A percentile compares a stretch with the other conserved stretches of the same genome.
phyloP scores from a whole-genome alignment of 805 yeast species.

The Starmerella etchellsii region DNA sequence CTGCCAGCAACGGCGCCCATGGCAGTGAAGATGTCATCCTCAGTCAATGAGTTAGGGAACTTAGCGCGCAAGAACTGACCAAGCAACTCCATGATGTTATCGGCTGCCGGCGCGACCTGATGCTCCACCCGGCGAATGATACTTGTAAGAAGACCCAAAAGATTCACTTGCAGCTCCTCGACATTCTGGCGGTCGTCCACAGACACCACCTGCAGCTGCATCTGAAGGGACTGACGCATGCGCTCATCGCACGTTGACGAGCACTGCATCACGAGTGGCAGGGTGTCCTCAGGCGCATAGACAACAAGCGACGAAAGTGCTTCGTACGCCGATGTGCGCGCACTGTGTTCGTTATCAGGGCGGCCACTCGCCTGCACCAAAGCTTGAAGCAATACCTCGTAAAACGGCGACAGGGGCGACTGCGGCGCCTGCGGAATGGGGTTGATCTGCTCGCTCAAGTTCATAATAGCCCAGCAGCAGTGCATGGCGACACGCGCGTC shows the following conservation, averaged over 20 bases:
- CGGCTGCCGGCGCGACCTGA: slow-evolving; percentile 52
- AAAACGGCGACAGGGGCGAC: slow-evolving; percentile 62
- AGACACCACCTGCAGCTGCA: slow-evolving; percentile 45
- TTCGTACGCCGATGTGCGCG: slow-evolving; percentile 94
- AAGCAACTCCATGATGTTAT: slow-evolving; percentile 72
- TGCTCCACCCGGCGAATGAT: slow-evolving; percentile 67
- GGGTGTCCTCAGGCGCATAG: slow-evolving; percentile 56
- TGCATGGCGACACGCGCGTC: slow-evolving; percentile 91
- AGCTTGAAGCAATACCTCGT: slow-evolving; percentile 53
- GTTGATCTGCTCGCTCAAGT: slow-evolving; percentile 67
- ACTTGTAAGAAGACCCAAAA: slow-evolving; percentile 62
- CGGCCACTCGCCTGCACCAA: slow-evolving; percentile 57
- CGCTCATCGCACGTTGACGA: slow-evolving; percentile 65
- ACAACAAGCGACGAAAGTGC: slow-evolving; percentile 74
- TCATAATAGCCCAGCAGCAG: slow-evolving; percentile 95
- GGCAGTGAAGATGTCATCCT: slow-evolving; percentile 89
- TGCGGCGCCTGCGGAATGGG: slow-evolving; percentile 32
- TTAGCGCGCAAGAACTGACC: slow-evolving; percentile 54
- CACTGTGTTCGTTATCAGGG: slow-evolving; percentile 68
- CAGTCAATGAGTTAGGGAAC: slow-evolving; percentile 62
- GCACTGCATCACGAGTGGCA: slow-evolving; percentile 54
- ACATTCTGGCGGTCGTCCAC: slow-evolving; percentile 64
- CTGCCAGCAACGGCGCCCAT: slow-evolving; percentile 82
- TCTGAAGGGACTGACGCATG: slow-evolving; percentile 51
- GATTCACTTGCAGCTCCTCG: slow-evolving; percentile 78